These are phyloP conservation scores for Cinnamomum micranthum DNA, from an alignment of 164 flowering plant genomes.

Conservation along the genomic window DNA sequence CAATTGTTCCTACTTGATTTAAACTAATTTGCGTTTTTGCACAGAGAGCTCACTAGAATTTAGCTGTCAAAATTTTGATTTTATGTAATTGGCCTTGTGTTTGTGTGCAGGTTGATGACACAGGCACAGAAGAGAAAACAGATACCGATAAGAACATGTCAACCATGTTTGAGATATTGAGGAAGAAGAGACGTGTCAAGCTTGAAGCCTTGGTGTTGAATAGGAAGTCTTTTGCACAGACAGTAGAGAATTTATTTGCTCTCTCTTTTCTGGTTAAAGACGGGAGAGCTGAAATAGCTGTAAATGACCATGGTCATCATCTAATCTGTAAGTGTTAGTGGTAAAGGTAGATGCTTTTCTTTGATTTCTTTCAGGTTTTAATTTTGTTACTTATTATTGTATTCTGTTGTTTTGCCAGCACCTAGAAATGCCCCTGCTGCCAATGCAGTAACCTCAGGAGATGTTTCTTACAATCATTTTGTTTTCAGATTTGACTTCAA, in stretches of 20 bases:
- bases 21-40: background rate
- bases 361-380: background rate
- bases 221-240: slow-evolving; percentile 72
- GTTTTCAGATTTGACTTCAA: slow-evolving; percentile 75
- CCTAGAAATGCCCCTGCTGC: slow-evolving; percentile 86
- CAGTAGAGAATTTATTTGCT: slow-evolving; percentile 86
- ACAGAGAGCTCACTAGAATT: background rate
- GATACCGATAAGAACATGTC: slow-evolving; percentile 85
- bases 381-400: background rate
- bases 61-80: background rate
- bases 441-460: slow-evolving; percentile 41
- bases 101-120: slow-evolving; percentile 47
- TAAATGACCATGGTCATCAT: slow-evolving; percentile 53
- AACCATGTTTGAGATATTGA: slow-evolving; percentile 65
- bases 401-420: slow-evolving; percentile 32
- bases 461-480: slow-evolving; percentile 67
- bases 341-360: background rate
- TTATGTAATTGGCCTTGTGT: background rate
- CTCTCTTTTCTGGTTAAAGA: slow-evolving; percentile 81
- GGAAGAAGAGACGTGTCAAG: slow-evolving; percentile 44
- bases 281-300: slow-evolving; percentile 63
- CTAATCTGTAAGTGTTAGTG: slow-evolving; percentile 53
- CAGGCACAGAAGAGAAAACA: slow-evolving; percentile 44
- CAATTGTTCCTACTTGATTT: background rate
- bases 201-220: slow-evolving; percentile 67